phyloP scores from a whole-genome alignment of 1,284 basidiomycete species.

The Rhodotorula sp. region DNA sequence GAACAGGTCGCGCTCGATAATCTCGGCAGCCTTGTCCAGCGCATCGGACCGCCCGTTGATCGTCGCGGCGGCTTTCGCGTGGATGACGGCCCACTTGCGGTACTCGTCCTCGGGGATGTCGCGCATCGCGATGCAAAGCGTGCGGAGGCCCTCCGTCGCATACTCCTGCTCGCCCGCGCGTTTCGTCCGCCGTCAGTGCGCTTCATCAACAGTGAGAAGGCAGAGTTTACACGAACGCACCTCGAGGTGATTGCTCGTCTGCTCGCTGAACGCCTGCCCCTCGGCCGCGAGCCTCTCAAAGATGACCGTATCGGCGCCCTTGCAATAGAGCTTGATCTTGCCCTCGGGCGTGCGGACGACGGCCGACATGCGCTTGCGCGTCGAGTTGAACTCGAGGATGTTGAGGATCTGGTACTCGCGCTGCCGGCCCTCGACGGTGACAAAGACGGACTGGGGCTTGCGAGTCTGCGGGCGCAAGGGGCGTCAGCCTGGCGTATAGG shows the following conservation, averaged over 20 bases:
- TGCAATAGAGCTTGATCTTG: conserved; percentile 91
- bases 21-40: conserved; percentile 89
- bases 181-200: conserved; percentile 3
- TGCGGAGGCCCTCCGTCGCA: conserved; percentile 93
- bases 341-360: conserved; percentile 85
- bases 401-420: conserved; percentile 91
- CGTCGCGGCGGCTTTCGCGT: conserved; percentile 87
- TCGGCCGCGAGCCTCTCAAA: conserved; percentile 74
- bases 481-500: accelerated
- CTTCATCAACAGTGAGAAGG: neutral
- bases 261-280: conserved; percentile 81
- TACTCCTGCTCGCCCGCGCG: conserved; percentile 66
- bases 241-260: conserved; percentile 87
- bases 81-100: conserved; percentile 79
- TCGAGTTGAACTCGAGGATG: conserved; percentile 98
- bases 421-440: conserved; percentile 71
- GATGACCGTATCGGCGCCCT: conserved; percentile 98
- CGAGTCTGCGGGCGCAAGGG: conserved; percentile 65
- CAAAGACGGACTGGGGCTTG: conserved; percentile 92
- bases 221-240: conserved; percentile 53
- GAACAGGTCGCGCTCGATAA: conserved; percentile 92
- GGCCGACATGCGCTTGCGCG: conserved; percentile 96
- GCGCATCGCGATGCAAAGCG: conserved; percentile 92
- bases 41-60: conserved; percentile 92
- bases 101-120: conserved; percentile 92